Base-by-base conservation (phyloP, 2,329 filamentous ascomycete genomes). In the Alternaria gansuensis region DNA sequence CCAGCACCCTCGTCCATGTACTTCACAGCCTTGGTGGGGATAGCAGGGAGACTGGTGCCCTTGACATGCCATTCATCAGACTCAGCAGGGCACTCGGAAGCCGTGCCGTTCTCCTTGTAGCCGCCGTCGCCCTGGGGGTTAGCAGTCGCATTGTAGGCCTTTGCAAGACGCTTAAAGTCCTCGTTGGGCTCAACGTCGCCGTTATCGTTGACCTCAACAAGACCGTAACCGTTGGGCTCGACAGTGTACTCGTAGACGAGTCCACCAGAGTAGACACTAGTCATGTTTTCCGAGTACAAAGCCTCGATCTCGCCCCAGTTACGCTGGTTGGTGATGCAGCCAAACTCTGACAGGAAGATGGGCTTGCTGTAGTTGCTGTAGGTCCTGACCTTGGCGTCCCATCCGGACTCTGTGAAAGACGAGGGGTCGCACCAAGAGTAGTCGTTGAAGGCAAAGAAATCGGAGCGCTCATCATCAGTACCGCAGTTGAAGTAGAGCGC, bases 401-500 rank as follows among this genome's bases (percentile, higher is more conserved):
- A 97, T 68, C 91, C 92, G 26, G 92, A 90, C 50, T 80, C 81
- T 46, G 80, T 77, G 81, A 91, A 93, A 66, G 87, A 83, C 28
- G 87, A 75, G n/a, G 74, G 74, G 59, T 78, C 75, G 63, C 76
- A 78, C 90, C 89, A 94, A 2, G 90, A 93, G 82, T 94, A 94
- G 81, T 94, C 91, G 80, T 95, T 94, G 81, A 93, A 92, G 64
- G 90, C 90, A 74, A 93, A 94, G 82, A 94, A 94, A 78, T 97
- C 93, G 66, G 89, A 91, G 68, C 93, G 89, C 82, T 90, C 88
- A 68, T 94, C 90, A 37, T 94, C 91, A 52, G 87, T 82, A 62
- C 93, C 93, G 76, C 93, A 97, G 86, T 97, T 96, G 87, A 97
- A 92, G 85, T 96, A 97, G 51, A 89, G 75, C 36, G 93, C 92